A percentile compares a stretch with the other conserved stretches of the same genome.
Evolutionary conservation across 2,329 filamentous ascomycete genomes (phyloP).

Genomic region (Pseudomassariella vexata): DNA sequence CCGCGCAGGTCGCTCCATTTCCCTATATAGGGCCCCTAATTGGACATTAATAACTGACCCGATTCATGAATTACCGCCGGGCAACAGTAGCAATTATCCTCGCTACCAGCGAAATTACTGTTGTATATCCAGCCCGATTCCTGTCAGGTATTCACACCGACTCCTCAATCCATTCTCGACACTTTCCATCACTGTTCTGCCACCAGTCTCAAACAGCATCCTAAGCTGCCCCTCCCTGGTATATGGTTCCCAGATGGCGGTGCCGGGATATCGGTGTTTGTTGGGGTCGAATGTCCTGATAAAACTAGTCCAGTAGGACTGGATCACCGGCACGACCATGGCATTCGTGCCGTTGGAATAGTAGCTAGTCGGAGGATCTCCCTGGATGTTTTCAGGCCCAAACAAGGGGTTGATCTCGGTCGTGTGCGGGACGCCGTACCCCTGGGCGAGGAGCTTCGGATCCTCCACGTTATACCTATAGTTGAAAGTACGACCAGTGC

Average conservation of each 20-base stretch:
- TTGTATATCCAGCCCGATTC: constrained; percentile 39
- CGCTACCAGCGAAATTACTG: too few species aligned
- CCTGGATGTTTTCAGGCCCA: constrained; percentile 51
- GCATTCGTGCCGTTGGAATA: constrained; percentile 44
- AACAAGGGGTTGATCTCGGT: constrained; percentile 63
- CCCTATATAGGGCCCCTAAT: too few species aligned
- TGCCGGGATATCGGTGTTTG: constrained; percentile 12
- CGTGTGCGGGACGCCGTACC: constrained; percentile 61
- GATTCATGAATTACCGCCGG: too few species aligned
- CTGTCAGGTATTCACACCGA: constrained; percentile 42
- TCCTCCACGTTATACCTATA: constrained; percentile 68
- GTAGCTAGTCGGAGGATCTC: constrained; percentile 50
- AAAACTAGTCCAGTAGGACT: constrained; percentile 72
- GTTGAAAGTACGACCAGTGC: constrained; percentile 47
- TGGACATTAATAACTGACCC: too few species aligned
- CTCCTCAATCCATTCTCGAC: constrained; percentile 30
- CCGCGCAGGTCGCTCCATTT: too few species aligned
- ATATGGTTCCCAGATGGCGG: constrained; percentile 20
- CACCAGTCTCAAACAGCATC: constrained; percentile 36
- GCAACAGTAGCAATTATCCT: too few species aligned
- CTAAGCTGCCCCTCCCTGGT: constrained; percentile 21
- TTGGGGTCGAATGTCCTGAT: constrained; percentile 64
- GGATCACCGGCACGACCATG: constrained; percentile 52
- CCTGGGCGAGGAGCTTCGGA: constrained; percentile 40
- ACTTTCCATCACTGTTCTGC: constrained; percentile 36